Evolutionary conservation across 331 rosid species (phyloP).

Genomic region (Pyrus hybrid): DNA sequence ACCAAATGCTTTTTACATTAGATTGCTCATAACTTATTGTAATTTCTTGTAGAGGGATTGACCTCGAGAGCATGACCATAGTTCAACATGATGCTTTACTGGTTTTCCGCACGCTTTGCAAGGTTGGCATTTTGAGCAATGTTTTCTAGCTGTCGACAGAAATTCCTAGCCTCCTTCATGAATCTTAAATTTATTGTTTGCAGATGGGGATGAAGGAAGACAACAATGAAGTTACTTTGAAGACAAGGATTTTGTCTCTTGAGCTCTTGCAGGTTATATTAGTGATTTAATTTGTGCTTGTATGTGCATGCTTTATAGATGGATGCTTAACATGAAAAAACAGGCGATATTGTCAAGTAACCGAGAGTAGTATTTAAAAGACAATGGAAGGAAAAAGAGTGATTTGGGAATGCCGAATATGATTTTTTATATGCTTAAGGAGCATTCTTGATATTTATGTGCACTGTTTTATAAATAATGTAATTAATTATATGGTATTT

Average conservation of each 20-base stretch:
- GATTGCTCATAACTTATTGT: constrained; percentile 23
- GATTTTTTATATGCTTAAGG: background rate
- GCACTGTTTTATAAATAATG: background rate
- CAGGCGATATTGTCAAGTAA: background rate
- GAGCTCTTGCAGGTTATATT: constrained; percentile 91
- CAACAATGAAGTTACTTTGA: constrained; percentile 81
- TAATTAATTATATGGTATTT: constrained; percentile 19
- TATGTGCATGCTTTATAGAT: background rate
- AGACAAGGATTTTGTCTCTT: constrained; percentile 91
- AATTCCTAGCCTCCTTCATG: constrained; percentile 11
- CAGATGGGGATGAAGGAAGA: constrained; percentile 99
- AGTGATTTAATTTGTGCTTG: constrained; percentile 20
- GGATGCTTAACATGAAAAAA: background rate
- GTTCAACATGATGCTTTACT: constrained; percentile 84
- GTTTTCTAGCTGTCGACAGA: constrained; percentile 11
- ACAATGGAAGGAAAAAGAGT: background rate
- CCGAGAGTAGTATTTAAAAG: background rate
- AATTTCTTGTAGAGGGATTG: constrained; percentile 71
- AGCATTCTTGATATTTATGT: background rate
- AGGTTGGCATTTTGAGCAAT: constrained; percentile 53
- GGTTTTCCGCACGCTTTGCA: constrained; percentile 97
- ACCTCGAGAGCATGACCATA: constrained; percentile 87
- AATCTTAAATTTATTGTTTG: constrained; percentile 22
- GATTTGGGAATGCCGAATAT: background rate
- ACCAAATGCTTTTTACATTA: background rate